Evolutionary conservation across 306 rosid genomes (phyloP).

Genomic region (Cucumis hystrix): DNA sequence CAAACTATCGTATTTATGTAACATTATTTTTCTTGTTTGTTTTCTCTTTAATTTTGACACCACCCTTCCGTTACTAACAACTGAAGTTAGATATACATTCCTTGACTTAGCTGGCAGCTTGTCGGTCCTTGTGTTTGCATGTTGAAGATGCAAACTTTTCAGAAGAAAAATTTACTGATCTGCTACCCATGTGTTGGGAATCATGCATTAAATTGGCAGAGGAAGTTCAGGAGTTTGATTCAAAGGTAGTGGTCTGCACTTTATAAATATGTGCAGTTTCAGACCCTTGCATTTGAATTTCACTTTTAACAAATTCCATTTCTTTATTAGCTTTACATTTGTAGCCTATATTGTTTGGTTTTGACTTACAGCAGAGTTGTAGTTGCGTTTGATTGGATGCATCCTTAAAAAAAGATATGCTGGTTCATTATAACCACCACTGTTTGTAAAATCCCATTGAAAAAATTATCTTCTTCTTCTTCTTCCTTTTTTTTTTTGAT

Average conservation of each 20-base stretch:
- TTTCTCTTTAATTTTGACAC: constrained; percentile 11
- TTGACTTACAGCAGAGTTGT: neutral
- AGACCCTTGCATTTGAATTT: neutral
- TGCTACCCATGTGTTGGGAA: constrained; percentile 85
- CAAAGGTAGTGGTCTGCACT: constrained; percentile 49
- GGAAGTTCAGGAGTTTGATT: constrained; percentile 90
- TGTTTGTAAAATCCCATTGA: neutral
- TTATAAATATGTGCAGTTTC: constrained; percentile 1
- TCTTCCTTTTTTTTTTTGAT: too few species aligned
- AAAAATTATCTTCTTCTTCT: neutral
- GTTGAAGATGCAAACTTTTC: constrained; percentile 93
- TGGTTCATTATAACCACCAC: neutral
- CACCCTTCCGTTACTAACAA: constrained; percentile 5
- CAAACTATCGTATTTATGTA: neutral
- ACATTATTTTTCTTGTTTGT: neutral
- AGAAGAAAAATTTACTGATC: constrained; percentile 67
- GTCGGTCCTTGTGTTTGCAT: constrained; percentile 79
- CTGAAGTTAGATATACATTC: constrained; percentile 11
- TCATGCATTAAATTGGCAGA: constrained; percentile 78
- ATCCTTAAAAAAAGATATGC: neutral
- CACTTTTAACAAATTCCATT: neutral
- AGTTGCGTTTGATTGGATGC: neutral
- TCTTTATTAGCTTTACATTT: neutral
- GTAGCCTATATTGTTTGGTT: neutral
- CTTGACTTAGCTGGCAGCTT: constrained; percentile 75